phyloP scores from a whole-genome alignment of 2,329 filamentous ascomycete species.

The Pseudogymnoascus verrucosus region DNA sequence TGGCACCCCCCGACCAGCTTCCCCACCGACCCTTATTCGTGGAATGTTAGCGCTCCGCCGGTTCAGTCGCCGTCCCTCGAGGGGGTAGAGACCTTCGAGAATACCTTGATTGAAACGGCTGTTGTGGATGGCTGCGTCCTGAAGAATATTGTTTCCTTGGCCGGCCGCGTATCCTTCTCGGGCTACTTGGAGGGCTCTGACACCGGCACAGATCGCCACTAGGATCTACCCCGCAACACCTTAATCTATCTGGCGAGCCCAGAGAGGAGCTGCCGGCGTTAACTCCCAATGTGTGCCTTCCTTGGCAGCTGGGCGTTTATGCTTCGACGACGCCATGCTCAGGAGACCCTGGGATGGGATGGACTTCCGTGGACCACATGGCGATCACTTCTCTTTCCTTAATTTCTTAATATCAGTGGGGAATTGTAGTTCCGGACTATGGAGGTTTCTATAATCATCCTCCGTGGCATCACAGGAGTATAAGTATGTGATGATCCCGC shows the following conservation, averaged over 20 bases:
- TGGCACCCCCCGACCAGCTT: not conserved
- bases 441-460: not conserved
- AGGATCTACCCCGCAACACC: not conserved
- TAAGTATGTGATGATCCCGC: not conserved
- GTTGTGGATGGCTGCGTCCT: not conserved
- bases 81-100: not conserved
- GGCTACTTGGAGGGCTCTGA: not conserved
- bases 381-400: not conserved
- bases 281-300: not conserved
- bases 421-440: not conserved
- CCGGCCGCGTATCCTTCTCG: not conserved
- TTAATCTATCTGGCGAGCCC: not conserved
- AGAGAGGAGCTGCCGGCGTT: not conserved
- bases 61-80: not conserved
- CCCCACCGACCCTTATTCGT: not conserved
- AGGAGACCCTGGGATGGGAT: not conserved
- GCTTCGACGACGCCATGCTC: not conserved
- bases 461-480: not conserved
- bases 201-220: not conserved
- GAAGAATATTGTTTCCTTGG: not conserved
- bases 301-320: not conserved
- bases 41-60: not conserved
- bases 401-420: not conserved
- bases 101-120: not conserved
- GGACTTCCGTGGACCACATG: not conserved